Conservation (phyloP, 805 yeast genomes). For the Pichia eremophila region DNA sequence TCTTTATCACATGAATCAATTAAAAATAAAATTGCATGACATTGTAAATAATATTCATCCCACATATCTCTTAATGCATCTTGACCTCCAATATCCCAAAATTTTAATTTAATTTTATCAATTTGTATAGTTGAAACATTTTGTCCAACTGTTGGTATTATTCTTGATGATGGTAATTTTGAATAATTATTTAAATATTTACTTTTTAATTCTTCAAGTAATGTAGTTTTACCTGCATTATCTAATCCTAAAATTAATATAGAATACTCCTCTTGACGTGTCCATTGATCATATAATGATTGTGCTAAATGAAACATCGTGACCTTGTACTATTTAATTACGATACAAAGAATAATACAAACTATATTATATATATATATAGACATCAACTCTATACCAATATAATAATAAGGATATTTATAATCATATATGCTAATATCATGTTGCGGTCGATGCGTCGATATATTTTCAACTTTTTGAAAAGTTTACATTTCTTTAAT, state of each 20-base stretch:
- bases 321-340: no score
- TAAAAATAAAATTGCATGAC: conserved; percentile 88
- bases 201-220: conserved; percentile 56
- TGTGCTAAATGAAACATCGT: conserved; percentile 60
- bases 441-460: no score
- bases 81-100: conserved; percentile 98
- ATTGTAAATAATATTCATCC: conserved; percentile 74
- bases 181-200: conserved; percentile 39
- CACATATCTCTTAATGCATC: conserved; percentile 75
- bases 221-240: conserved; percentile 92
- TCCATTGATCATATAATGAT: conserved; percentile 50
- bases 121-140: conserved; percentile 48
- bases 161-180: conserved; percentile 45
- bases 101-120: conserved; percentile 45
- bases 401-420: no score
- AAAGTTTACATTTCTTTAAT: no score
- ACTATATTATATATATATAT: no score
- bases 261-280: conserved; percentile 60
- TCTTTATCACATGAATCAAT: conserved; percentile 85
- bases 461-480: no score
- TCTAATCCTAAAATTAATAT: conserved; percentile 82
- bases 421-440: no score
- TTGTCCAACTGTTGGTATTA: conserved; percentile 92
- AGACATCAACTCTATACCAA: no score
- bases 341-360: no score